Percentiles rank a stretch among this genome's conserved stretches.
Conservation (phyloP, 2,329 filamentous ascomycete species). For the Fusarium fujikuroi region DNA sequence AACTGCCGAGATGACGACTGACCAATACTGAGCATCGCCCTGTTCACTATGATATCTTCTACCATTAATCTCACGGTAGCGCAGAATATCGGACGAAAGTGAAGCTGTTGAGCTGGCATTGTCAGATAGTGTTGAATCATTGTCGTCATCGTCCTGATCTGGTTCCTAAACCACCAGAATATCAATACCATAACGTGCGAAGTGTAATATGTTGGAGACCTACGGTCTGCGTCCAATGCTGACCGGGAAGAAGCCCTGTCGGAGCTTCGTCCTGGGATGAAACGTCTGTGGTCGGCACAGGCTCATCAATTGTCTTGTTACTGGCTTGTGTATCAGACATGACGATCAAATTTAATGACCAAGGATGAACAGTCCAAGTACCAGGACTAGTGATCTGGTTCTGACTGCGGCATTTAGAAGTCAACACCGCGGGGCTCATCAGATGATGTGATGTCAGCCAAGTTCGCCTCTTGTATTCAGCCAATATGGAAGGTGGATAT, state of each 20-base stretch:
- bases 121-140: background rate
- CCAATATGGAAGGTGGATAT: background rate
- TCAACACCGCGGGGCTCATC: background rate
- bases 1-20: background rate
- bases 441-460: background rate
- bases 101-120: slow-evolving; percentile 11
- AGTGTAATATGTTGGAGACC: fast-evolving
- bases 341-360: background rate
- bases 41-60: slow-evolving; percentile 4
- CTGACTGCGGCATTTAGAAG: background rate
- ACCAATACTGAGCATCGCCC: slow-evolving; percentile 14
- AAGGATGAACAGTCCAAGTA: background rate
- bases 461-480: background rate
- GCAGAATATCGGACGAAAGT: background rate
- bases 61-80: slow-evolving; percentile 11
- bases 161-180: background rate
- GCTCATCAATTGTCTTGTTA: background rate
- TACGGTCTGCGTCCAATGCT: slow-evolving; percentile 4
- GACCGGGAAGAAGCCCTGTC: background rate
- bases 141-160: background rate
- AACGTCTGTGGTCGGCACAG: background rate
- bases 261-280: background rate
- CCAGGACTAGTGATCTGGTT: fast-evolving
- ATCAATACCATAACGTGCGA: background rate
- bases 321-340: background rate